Base-by-base conservation (phyloP, 345 rosid genomes). In the Eucalyptus globulus region DNA sequence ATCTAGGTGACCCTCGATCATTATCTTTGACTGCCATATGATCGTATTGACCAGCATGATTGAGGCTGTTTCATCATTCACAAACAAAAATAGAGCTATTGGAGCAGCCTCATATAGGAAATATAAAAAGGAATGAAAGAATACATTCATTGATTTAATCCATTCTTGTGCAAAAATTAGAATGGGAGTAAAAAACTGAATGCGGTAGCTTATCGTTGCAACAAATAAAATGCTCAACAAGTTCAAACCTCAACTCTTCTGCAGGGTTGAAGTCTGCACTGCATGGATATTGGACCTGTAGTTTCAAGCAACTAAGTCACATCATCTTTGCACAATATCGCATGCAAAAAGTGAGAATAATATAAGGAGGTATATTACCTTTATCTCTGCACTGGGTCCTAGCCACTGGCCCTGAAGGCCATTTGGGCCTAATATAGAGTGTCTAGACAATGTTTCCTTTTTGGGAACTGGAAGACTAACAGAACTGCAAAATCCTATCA, bases 371-470 rank as follows among this genome's bases (percentile, higher is more conserved):
- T 9, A 31, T 27, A 88, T 86, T 91, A 98, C 99, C 98, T 97
- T 98, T 89, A 93, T 93, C 92, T 90, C 95, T 11, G 95, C 58
- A 88, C 92, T 95, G 90, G 99, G 99, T 86, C 95, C 99, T 91
- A 80, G 94, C 99, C 98, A 95, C 88, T 97, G 97, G n/a, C 96
- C 95, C 54, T 62, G 93, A 92, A 98, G 96, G 94, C 99, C 99
- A 90, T 92, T 94, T 89, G 99, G 99, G 65, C 99, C 99, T 62
- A 97, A 91, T 89, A 98, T 91, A 87, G 99, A 96, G 94, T 98
- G 99, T 90, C 99, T 97, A 65, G 99, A 97, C 89, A 98, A 92
- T 58, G 99, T 98, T 91, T 96, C 99, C 93, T 96, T 92, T 90
- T 96, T 97, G 83, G 96, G 96, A 88, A 90, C 92, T 81, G 96